Evolutionary conservation across 208 protist species (phyloP), one percentile per base, ranked within the genome.

Genomic region (Leishmania aethiopica): DNA sequence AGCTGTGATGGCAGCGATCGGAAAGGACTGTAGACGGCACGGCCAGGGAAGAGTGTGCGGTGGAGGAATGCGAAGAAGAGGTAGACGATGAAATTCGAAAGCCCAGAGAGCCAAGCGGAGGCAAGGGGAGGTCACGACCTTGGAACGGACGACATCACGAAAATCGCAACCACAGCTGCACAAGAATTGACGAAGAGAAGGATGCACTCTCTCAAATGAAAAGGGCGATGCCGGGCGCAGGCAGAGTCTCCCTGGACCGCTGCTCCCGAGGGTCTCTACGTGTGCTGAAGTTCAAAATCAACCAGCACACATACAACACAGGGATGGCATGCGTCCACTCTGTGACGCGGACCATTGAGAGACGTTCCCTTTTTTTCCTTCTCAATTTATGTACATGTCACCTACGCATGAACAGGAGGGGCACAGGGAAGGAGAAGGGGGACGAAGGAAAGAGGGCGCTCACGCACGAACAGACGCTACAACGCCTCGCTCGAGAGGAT

Each of bases 321-420:
- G 37, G 10, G 6, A 73, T 2, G 22, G 45, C 45, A 32, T 73
- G 1, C 45, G 6, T 32, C 69, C 19, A 73, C 25, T 49, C 25
- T 19, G 40, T 49, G 42, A 51, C 22, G 28, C 45, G 69, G 8
- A n/a, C 22, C 69, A 35, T 51, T 73, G 25, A 8, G 3, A 42
- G 5, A 2, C 25, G 51, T 62, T 15, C 2, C 3, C 47, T 67
- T 45, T n/a, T n/a, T 42, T n/a, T 49, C 25, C 55, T 13, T 53
- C 42, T 59, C 71, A 28, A 22, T 49, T 47, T 67, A 78, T 78
- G 74, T 78, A 78, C 74, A 78, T 78, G 32, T 67, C n/a, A 28
- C 35, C 74, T 42, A 45, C 35, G 55, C 57, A 45, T 42, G 73
- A 5, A 77, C 15, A 47, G 13, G 45, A 75, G 42, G 15, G 32